Base-by-base conservation (phyloP, 1,139 yeast species). In the Zygotorulaspora mrakii region DNA sequence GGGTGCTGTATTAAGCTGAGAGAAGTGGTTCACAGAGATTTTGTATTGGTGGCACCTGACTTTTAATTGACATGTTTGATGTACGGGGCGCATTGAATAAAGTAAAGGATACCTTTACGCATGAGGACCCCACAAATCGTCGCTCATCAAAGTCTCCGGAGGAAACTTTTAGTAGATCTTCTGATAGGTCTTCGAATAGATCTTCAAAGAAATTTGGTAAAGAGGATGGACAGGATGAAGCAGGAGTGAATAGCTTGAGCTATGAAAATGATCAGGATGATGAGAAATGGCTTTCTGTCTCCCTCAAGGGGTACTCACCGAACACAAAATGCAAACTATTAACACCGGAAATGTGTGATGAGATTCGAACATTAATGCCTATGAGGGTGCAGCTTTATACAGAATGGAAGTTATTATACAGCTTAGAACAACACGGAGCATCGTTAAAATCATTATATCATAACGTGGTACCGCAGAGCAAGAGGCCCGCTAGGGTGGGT, bases 391-490 rank as follows among this genome's bases (percentile, higher is more conserved):
- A 87, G 58, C 68, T 89, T 18, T 76, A 76, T 50, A 81, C 81
- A 31, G 73, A 74, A 8, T 94, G 98, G 99, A 66, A 73, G 10
- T 64, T 91, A 39, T 65, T 81, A 1, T 94, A 89, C 60, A 82
- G 94, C 17, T 64, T 87, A 48, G 96, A 89, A 50, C 96, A 87
- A 60, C 87, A 88, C 61, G 99, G 99, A 0, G 82, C 94, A 0
- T 84, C 96, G 0, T 62, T 91, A 39, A 77, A 74, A 46, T 88
- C 98, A 0, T 65, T 94, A 22, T 91, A 81, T 55, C 58, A 62
- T 22, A 62, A 60, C 42, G 55, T 65, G 33, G 54, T 54, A 20
- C 71, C 73, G 6, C 58, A 56, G 11, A 53, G 59, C 10, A 53
- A 49, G 12, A 53, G 55, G 23, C 59, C 61, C 35, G 58, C 56